phyloP scores from a whole-genome alignment of 495 filamentous ascomycete genomes.

The Talaromyces adpressus region DNA sequence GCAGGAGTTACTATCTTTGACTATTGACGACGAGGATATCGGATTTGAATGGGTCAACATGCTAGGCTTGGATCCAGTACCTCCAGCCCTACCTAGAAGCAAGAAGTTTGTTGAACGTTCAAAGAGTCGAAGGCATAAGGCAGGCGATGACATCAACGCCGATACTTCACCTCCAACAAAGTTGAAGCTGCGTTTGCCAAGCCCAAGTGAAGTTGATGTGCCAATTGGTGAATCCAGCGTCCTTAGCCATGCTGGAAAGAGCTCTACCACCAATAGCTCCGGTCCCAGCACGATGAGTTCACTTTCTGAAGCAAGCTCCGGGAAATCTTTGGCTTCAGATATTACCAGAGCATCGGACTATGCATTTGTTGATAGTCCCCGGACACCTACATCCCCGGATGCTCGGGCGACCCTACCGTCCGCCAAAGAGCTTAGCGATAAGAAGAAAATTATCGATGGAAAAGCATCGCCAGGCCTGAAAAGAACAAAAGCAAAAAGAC shows the following conservation, averaged over 20 bases:
- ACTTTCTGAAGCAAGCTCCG: conserved; percentile 21
- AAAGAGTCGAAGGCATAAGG: conserved; percentile 28
- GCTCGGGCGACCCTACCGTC: conserved; percentile 5
- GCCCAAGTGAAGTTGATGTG: conserved; percentile 52
- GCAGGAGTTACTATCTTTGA: conserved; percentile 74
- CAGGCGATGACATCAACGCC: conserved; percentile 8
- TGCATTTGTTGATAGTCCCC: conserved; percentile 19
- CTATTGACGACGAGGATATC: conserved; percentile 63
- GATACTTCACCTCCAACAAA: conserved; percentile 5
- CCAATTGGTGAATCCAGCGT: conserved; percentile 63
- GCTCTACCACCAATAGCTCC: conserved; percentile 27
- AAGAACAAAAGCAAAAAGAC: conserved; percentile 48
- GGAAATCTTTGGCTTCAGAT: conserved; percentile 26
- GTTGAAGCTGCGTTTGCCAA: conserved; percentile 20
- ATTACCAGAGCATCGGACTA: conserved; percentile 35
- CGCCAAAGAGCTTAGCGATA: conserved; percentile 7
- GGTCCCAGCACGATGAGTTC: conserved; percentile 32
- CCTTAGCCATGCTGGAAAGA: conserved; percentile 18
- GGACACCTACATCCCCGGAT: conserved; percentile 21
- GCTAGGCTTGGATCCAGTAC: conserved; percentile 67
- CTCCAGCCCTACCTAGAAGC: conserved; percentile 50
- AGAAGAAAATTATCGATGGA: conserved; percentile 14
- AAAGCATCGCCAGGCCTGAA: conserved; percentile 37
- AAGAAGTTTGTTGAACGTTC: conserved; percentile 45
- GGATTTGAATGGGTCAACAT: conserved; percentile 84